Conservation (phyloP, 441 rosid species). For the Syzygium malaccense region DNA sequence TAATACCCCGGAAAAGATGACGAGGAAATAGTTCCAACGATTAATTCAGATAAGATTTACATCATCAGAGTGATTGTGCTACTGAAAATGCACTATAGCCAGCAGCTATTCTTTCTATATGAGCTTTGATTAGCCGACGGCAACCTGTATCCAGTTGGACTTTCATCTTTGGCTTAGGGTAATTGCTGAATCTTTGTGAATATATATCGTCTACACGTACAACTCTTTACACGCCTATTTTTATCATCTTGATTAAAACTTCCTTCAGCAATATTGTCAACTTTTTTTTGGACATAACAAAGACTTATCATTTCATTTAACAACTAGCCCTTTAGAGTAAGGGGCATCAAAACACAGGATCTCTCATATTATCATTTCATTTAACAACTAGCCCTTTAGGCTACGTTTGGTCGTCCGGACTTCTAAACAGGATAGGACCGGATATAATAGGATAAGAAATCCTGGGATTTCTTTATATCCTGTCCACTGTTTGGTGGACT, state of each 20-base stretch:
- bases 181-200: neutral
- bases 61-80: neutral
- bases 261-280: neutral
- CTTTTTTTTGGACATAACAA: neutral
- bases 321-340: too few relatives aligned
- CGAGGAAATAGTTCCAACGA: neutral
- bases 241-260: neutral
- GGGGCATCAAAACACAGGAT: too few relatives aligned
- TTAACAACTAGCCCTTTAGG: too few relatives aligned
- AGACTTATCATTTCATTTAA: too few relatives aligned
- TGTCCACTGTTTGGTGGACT: too few relatives aligned
- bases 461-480: too few relatives aligned
- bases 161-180: neutral
- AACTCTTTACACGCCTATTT: neutral
- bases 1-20: neutral
- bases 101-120: neutral
- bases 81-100: neutral
- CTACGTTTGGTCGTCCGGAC: too few relatives aligned
- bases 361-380: too few relatives aligned
- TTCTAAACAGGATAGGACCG: too few relatives aligned
- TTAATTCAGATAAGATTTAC: neutral
- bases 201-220: neutral
- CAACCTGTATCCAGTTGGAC: neutral
- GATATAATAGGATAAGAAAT: too few relatives aligned
- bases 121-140: neutral